phyloP scores from a whole-genome alignment of 495 filamentous ascomycete species.

The Clohesyomyces aquaticus region DNA sequence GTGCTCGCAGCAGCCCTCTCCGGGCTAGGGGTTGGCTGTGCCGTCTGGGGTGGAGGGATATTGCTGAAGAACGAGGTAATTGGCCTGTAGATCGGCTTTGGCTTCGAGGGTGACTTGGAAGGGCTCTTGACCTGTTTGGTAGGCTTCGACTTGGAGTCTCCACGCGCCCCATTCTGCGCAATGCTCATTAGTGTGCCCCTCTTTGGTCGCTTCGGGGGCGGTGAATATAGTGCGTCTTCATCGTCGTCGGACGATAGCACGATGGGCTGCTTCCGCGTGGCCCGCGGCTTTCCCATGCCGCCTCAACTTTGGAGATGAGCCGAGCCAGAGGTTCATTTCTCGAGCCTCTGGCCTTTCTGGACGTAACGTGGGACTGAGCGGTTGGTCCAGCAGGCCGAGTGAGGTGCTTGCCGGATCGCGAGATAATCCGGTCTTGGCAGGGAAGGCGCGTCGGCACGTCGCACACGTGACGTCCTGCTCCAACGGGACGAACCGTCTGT shows the following conservation, averaged over 20 bases:
- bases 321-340: constrained; percentile 30
- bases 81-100: constrained; percentile 42
- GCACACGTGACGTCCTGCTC: constrained; percentile 5
- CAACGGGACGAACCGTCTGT: not conserved
- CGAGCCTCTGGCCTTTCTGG: constrained; percentile 17
- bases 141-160: constrained; percentile 15
- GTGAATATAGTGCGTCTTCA: constrained; percentile 27
- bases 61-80: constrained; percentile 53
- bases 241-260: constrained; percentile 54
- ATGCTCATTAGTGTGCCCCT: constrained; percentile 24
- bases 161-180: constrained; percentile 20
- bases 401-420: constrained; percentile 10
- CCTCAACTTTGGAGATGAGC: constrained; percentile 13
- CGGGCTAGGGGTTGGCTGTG: constrained; percentile 39
- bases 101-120: constrained; percentile 22
- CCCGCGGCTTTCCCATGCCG: constrained; percentile 51
- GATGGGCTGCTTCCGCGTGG: constrained; percentile 54
- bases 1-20: constrained; percentile 25
- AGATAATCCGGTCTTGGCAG: constrained; percentile 21
- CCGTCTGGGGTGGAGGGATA: constrained; percentile 41
- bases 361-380: constrained; percentile 8
- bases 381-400: constrained; percentile 19
- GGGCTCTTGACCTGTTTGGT: constrained; percentile 24
- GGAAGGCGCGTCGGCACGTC: constrained; percentile 6
- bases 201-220: constrained; percentile 37